Base-by-base conservation (phyloP, 768 basidiomycete species). In the Trametes sanguinea region DNA sequence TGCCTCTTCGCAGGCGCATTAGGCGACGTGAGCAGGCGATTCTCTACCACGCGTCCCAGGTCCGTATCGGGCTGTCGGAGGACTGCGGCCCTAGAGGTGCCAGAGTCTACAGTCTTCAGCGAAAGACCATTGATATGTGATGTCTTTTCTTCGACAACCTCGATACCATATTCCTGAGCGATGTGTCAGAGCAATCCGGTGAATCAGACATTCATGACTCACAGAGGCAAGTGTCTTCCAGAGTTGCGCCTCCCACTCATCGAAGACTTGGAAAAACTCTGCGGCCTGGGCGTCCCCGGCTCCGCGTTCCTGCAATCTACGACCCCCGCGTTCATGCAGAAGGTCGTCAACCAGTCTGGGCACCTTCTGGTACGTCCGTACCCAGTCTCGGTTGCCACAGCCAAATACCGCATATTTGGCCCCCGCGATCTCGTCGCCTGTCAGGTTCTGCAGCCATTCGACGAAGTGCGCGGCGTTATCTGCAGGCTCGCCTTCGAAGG, bases 331-430 rank as follows among this genome's bases (percentile, higher is more conserved):
- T 47, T 68, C 69, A 37, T 67, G 69, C 22, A 78, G 71, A 16
- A 72, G 58, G 29, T 64, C 67, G 65, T 82, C 81, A 59, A 77
- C 69, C 6, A 79, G 66, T 39, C 35, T 75, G 2, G 82, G 82
- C 29, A 83, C 76, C 14, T 76, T 75, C 66, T 82, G 80, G 68
- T 74, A 83, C 3, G 81, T 81, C 39, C 73, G 66, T 16, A 74
- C 74, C 81, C 82, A 83, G 63, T 83, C 82, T 45, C 72, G 73
- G 68, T 83, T 79, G 4, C 82, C 82, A 62, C 80, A 81, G 2
- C 81, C 82, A 54, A 83, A 82, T 27, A 83, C 79, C 2, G 77
- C 78, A 57, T 75, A 83, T 30, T 70, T 69, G 17, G 78, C 73
- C 47, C 73, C 70, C 3, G 62, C 64, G 51, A 78, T 65, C 56